A percentile compares a stretch with the other conserved stretches of the same genome.
Conservation (phyloP, 768 basidiomycete species). For the Hypsizygus marmoreus region DNA sequence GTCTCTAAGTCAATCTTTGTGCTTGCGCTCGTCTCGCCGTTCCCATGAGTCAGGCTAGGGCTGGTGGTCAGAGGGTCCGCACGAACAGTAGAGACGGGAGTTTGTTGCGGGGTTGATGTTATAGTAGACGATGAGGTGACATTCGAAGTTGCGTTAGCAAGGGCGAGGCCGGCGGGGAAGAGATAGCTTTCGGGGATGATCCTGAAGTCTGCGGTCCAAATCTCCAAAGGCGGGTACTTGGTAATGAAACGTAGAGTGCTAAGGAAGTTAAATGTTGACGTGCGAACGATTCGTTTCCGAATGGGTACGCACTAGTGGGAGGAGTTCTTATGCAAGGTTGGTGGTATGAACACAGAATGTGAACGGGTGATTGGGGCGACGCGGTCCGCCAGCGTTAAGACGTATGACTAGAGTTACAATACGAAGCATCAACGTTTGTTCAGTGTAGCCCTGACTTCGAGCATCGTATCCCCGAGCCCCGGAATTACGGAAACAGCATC, state of each 20-base stretch:
- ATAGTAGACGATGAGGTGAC: conserved; percentile 4
- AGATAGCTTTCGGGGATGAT: conserved; percentile 29
- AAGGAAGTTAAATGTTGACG: background rate
- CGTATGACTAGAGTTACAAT: conserved; percentile 33
- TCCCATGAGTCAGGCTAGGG: conserved; percentile 10
- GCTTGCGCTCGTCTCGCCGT: conserved; percentile 21
- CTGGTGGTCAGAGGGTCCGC: conserved; percentile 14
- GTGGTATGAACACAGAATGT: conserved; percentile 35
- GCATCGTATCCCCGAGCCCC: background rate
- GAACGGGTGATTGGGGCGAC: conserved; percentile 37
- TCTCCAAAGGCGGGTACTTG: conserved; percentile 25
- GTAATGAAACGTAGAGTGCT: conserved; percentile 39
- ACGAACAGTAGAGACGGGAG: conserved; percentile 3
- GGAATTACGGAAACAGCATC: background rate
- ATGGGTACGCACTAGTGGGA: conserved; percentile 30
- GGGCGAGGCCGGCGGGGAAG: conserved; percentile 21
- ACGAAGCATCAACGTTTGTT: background rate
- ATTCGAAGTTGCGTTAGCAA: conserved; percentile 11
- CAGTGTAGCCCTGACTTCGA: background rate
- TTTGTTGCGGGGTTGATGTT: background rate
- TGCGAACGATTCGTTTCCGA: background rate
- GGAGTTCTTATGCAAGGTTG: conserved; percentile 22
- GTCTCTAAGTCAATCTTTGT: conserved; percentile 32
- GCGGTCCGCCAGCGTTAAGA: conserved; percentile 44
- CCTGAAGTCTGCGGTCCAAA: conserved; percentile 56